A percentile compares a stretch with the other conserved stretches of the same genome.
phyloP scores from a whole-genome alignment of 1,139 yeast genomes.

The Debaryomyces sp. region DNA sequence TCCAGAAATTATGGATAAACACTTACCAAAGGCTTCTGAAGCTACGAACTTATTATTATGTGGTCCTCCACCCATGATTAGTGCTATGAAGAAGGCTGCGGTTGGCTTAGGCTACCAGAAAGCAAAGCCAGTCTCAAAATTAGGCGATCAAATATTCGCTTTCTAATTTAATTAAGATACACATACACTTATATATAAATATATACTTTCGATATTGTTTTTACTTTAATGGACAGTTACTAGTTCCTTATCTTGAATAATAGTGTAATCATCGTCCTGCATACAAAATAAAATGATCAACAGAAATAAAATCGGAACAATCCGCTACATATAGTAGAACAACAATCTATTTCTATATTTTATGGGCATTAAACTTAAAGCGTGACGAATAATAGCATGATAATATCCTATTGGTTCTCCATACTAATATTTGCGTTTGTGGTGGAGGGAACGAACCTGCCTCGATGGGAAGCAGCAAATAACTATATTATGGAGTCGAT shows the following conservation, averaged over 20 bases:
- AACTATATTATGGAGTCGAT: constrained; percentile 14
- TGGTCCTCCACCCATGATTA: constrained; percentile 88
- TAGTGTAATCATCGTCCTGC: not conserved
- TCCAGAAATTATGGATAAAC: constrained; percentile 61
- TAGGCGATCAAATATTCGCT: constrained; percentile 91
- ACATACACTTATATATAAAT: not conserved
- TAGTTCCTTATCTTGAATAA: not conserved
- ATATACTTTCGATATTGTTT: not conserved
- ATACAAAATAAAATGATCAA: constrained; percentile 1
- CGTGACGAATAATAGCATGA: not conserved
- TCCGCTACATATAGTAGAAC: not conserved
- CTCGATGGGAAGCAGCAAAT: constrained; percentile 13
- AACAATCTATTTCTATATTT: not conserved
- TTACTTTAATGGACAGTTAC: not conserved
- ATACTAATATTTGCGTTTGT: not conserved
- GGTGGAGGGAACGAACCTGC: not conserved
- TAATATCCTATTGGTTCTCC: constrained; percentile 2
- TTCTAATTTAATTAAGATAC: constrained; percentile 44
- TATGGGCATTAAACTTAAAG: not conserved
- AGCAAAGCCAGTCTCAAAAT: constrained; percentile 88
- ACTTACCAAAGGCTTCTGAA: constrained; percentile 62
- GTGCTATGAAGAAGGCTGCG: constrained; percentile 86
- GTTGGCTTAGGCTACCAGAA: constrained; percentile 76
- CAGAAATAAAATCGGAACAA: not conserved
- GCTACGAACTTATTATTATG: constrained; percentile 79